phyloP scores from a whole-genome alignment of 768 basidiomycete genomes.

The Termitomyces sp. region DNA sequence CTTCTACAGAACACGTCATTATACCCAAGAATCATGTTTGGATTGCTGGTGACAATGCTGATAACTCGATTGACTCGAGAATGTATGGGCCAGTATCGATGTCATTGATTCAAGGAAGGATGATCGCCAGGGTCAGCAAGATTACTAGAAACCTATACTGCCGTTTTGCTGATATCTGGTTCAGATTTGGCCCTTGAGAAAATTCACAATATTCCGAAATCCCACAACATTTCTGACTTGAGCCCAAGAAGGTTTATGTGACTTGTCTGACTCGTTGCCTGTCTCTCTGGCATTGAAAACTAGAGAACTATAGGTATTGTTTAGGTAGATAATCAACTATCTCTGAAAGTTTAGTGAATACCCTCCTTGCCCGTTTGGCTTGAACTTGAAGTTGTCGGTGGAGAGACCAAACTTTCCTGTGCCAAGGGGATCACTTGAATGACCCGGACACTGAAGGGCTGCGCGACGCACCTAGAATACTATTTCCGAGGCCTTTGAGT shows the following conservation, averaged over 20 bases:
- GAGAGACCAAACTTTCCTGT: constrained; percentile 89
- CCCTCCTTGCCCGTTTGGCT: constrained; percentile 90
- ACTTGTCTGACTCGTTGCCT: background rate
- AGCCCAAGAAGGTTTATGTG: background rate
- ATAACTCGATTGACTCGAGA: constrained; percentile 81
- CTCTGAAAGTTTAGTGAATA: constrained; percentile 86
- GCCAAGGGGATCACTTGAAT: background rate
- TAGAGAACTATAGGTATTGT: background rate
- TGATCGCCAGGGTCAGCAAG: constrained; percentile 57
- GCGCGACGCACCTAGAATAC: constrained; percentile 60
- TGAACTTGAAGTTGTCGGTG: constrained; percentile 96
- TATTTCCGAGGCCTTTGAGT: constrained; percentile 89
- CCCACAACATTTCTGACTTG: constrained; percentile 34
- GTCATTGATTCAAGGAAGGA: constrained; percentile 62
- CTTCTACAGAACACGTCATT: constrained; percentile 66
- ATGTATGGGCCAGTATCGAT: constrained; percentile 90
- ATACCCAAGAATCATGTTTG: constrained; percentile 87
- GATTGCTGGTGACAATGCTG: constrained; percentile 87
- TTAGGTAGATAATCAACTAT: constrained; percentile 20
- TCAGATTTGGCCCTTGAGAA: constrained; percentile 39
- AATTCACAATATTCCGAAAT: constrained; percentile 35
- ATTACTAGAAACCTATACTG: background rate
- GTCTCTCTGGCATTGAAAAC: background rate
- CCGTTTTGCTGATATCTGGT: background rate
- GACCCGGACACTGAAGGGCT: background rate